Percentiles rank a stretch among this genome's conserved stretches.
Evolutionary conservation across 805 yeast species (phyloP).

Genomic region (Cephaloascus albidus): DNA sequence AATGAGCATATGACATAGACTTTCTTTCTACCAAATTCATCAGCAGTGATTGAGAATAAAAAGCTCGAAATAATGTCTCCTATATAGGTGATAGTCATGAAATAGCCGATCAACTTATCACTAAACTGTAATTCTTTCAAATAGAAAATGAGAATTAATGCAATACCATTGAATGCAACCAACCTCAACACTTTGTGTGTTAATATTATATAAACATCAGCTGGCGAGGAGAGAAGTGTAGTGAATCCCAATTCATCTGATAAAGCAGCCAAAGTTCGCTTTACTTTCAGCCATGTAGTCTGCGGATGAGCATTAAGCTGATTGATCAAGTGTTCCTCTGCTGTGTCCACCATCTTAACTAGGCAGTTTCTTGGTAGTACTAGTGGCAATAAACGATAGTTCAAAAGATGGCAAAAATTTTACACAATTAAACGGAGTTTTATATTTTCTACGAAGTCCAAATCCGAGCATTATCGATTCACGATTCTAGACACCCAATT

Average conservation of each 20-base stretch:
- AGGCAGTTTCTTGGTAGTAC: no score
- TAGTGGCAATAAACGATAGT: no score
- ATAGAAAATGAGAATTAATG: conserved; percentile 32
- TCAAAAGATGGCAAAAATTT: no score
- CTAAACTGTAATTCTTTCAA: conserved; percentile 29
- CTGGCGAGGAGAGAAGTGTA: conserved; percentile 12
- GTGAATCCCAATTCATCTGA: conserved; percentile 8
- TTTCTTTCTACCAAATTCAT: conserved; percentile 34
- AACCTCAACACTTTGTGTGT: conserved; percentile 21
- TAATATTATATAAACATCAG: conserved; percentile 18
- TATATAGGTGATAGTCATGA: conserved; percentile 36
- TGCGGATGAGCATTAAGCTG: neutral
- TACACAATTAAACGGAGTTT: no score
- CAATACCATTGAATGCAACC: conserved; percentile 25
- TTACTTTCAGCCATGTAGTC: neutral
- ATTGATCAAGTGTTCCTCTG: neutral
- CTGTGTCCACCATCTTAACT: neutral
- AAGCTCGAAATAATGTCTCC: conserved; percentile 47
- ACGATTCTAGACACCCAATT: no score
- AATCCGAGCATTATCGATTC: no score
- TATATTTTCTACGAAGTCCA: no score
- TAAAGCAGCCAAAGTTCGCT: neutral
- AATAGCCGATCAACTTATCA: conserved; percentile 36
- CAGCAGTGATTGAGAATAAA: conserved; percentile 34
- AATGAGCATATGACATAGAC: conserved; percentile 28